Conservation (phyloP, 768 basidiomycete species). For the Leccinum arenicola region DNA sequence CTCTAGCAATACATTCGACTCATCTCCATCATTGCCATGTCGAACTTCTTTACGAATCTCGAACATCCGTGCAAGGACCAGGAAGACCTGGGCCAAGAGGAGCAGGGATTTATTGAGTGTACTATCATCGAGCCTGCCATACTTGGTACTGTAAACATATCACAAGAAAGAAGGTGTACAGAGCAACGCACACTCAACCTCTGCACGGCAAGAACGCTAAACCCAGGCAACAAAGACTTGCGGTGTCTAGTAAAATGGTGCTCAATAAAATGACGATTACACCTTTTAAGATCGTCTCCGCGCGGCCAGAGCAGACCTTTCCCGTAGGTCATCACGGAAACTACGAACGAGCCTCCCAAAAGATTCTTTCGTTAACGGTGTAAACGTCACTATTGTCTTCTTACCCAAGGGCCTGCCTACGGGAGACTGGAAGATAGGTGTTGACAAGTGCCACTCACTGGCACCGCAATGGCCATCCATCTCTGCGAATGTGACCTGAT, state of each 20-base stretch:
- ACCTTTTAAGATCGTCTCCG: neutral
- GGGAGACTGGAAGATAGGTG: too few species aligned
- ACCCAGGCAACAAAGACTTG: conserved; percentile 37
- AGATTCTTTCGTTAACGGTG: neutral
- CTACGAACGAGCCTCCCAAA: neutral
- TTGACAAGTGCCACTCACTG: too few species aligned
- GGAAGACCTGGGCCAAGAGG: conserved; percentile 38
- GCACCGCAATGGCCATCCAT: too few species aligned
- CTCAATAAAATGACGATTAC: neutral
- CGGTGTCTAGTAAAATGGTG: conserved; percentile 29
- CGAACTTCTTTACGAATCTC: conserved; percentile 31
- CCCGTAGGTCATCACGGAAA: neutral
- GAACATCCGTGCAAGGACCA: conserved; percentile 32
- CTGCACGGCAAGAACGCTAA: conserved; percentile 38
- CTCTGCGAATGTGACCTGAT: too few species aligned
- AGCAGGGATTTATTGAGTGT: conserved; percentile 29
- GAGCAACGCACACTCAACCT: conserved; percentile 12
- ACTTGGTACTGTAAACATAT: neutral
- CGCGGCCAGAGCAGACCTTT: neutral
- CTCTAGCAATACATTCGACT: conserved; percentile 36
- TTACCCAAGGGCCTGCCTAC: too few species aligned
- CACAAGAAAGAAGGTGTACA: neutral
- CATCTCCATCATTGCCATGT: conserved; percentile 35
- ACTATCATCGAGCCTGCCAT: conserved; percentile 37
- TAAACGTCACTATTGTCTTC: too few species aligned